Evolutionary conservation across 2,329 filamentous ascomycete species (phyloP).

Genomic region (Botrytis deweyae): DNA sequence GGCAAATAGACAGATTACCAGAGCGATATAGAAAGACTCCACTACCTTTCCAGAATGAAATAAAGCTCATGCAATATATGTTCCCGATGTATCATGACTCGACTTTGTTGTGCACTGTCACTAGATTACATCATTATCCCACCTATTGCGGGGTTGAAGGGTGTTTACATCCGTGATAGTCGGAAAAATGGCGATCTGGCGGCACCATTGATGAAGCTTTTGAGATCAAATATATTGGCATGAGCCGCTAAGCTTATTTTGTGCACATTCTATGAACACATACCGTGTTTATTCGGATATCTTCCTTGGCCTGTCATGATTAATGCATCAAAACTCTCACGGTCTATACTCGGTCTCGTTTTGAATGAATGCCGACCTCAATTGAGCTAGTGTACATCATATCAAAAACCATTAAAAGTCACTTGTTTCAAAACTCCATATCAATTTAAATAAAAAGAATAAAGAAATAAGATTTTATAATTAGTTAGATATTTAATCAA

Average conservation of each 20-base stretch:
- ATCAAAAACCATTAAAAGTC: too few relatives aligned
- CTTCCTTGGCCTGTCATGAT: neutral
- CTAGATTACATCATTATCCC: neutral
- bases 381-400: too few relatives aligned
- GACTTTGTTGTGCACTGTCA: neutral
- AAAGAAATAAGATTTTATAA: too few relatives aligned
- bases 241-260: neutral
- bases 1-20: slow-evolving; percentile 5
- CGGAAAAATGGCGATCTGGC: neutral
- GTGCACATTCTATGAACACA: neutral
- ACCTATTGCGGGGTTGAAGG: neutral
- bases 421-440: too few relatives aligned
- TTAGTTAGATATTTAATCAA: too few relatives aligned
- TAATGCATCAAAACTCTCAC: neutral
- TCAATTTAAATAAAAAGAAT: too few relatives aligned
- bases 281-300: neutral
- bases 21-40: neutral
- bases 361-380: too few relatives aligned
- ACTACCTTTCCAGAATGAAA: neutral
- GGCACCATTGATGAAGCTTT: neutral
- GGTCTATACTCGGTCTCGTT: too few relatives aligned
- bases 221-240: neutral
- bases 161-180: neutral
- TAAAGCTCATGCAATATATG: neutral
- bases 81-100: neutral